These are phyloP conservation scores for Chytriomyces sp. DNA, from an alignment of 192 early-diverging fungal species.

Conservation along the genomic window DNA sequence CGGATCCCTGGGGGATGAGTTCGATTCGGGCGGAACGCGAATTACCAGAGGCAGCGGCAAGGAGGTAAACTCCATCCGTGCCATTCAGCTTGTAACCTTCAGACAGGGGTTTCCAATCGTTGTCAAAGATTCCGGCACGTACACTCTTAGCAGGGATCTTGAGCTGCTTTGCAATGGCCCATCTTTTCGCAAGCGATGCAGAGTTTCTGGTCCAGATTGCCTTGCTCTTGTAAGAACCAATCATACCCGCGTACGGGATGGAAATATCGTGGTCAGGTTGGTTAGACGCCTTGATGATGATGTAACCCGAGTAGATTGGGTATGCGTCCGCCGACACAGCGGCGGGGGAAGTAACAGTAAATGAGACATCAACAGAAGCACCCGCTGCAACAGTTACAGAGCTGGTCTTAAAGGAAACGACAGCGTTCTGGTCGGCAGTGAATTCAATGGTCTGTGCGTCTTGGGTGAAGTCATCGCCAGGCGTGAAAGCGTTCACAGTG, in stretches of 20 bases:
- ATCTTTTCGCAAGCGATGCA: not conserved
- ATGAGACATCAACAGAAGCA: constrained; percentile 27
- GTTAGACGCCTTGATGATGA: not conserved
- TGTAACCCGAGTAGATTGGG: not conserved
- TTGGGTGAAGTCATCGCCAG: constrained; percentile 33
- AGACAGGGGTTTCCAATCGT: not conserved
- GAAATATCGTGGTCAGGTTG: not conserved
- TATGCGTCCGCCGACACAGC: not conserved
- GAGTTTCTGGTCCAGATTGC: constrained; percentile 9
- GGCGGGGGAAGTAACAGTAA: constrained; percentile 34
- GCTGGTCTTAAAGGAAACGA: not conserved
- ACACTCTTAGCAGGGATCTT: not conserved
- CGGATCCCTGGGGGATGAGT: too few relatives aligned
- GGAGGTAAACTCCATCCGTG: not conserved
- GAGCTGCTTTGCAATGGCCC: not conserved
- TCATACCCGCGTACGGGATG: constrained; percentile 15
- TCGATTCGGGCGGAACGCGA: too few relatives aligned
- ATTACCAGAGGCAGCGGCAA: too few relatives aligned
- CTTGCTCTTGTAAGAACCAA: not conserved
- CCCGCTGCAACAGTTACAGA: constrained; percentile 12
- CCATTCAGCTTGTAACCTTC: constrained; percentile 14
- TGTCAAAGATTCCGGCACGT: not conserved
- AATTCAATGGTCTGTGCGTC: constrained; percentile 1
- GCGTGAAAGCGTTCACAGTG: not conserved
- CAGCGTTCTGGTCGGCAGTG: constrained; percentile 17